Evolutionary conservation across 2,329 filamentous ascomycete species (phyloP).

Genomic region (Penicillium frequentans): DNA sequence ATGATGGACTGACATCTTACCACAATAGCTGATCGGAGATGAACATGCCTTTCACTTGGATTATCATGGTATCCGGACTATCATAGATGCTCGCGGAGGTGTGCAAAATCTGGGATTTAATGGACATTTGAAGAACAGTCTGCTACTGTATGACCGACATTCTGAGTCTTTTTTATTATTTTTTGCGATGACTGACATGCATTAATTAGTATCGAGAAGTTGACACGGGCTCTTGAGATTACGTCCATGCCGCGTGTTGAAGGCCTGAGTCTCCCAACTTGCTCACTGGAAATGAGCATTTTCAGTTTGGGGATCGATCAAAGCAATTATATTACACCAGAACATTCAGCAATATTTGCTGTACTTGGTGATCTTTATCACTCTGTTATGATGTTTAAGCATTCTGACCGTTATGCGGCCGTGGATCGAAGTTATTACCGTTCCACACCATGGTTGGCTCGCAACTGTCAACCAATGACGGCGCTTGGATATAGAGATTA

Average conservation of each 20-base stretch:
- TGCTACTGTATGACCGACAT: neutral
- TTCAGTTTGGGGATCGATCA: neutral
- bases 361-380: neutral
- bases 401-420: neutral
- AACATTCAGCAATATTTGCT: neutral
- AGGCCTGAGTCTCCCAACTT: no score
- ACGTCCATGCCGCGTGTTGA: neutral
- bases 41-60: slow-evolving; percentile 9
- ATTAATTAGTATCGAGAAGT: neutral
- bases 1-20: neutral
- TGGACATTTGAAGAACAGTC: slow-evolving; percentile 11
- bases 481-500: neutral
- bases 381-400: neutral
- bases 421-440: neutral
- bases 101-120: slow-evolving; percentile 11
- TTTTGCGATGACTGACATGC: neutral
- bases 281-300: neutral
- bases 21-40: slow-evolving; percentile 12
- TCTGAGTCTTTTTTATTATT: neutral
- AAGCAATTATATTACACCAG: neutral
- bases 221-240: neutral
- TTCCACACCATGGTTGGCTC: neutral
- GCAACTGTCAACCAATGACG: neutral
- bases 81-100: slow-evolving; percentile 11
- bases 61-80: slow-evolving; percentile 3